Base-by-base conservation (phyloP, 129 eudicot genomes). In the Calendula officinalis region DNA sequence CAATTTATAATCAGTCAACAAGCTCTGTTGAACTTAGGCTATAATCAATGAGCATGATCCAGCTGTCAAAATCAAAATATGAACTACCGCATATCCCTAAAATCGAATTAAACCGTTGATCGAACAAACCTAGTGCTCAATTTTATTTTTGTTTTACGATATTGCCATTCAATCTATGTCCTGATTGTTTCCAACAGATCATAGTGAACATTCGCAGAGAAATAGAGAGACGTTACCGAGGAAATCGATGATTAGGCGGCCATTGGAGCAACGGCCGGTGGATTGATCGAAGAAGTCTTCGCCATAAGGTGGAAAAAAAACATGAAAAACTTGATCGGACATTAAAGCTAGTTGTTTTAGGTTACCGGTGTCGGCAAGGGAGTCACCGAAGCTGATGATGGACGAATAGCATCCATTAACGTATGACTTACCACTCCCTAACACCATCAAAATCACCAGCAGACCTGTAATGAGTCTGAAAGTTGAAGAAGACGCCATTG, bases 241-340 rank as follows among this genome's bases (percentile, higher is more conserved):
- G 44, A 67, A 67, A 14, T 67, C 72, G 35, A 67, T 67, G 63
- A 67, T 67, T 52, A 67, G 72, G 40, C 45, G 64, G 72, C 72
- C 72, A 55, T 67, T 55, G 55, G 72, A 67, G 44, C 72, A 67
- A 42, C 72, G 72, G 6, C 72, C 72, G 16, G 64, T 55, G 72
- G 72, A 55, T 41, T 54, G 52, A 67, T 67, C 4, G 6, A 43
- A 4, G 9, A 67, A 67, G 44, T 33, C 13, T 14, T 67, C 7
- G n/a, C 72, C 72, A 15, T 67, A 55, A 35, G 72, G 72, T 0
- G 72, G 64, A 3, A 8, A 27, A 54, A 54, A 22, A 7, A 42
- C 4, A 1, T 49, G 3, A 22, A 66, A 1, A 4, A 6, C 40
- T 6, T 3, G 71, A 32, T 40, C 27, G 49, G 38, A 3, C 0